Percentiles rank a stretch among this genome's conserved stretches.
Conservation (phyloP, 2,329 filamentous ascomycete species). For the Diplodia corticola region DNA sequence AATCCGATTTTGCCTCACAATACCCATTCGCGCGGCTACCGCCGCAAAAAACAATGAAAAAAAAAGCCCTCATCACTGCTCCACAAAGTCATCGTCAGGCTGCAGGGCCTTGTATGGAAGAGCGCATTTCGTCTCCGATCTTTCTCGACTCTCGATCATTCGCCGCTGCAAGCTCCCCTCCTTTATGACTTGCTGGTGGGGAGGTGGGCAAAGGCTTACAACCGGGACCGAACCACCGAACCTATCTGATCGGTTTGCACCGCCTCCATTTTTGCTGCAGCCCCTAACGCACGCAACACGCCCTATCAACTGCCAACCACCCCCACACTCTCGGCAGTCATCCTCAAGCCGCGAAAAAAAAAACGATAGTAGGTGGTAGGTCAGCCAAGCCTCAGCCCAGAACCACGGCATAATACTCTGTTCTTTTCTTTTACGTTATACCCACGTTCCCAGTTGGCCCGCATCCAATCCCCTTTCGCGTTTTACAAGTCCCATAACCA, state of each 20-base stretch:
- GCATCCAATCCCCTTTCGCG: too few relatives aligned
- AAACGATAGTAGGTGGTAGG: neutral
- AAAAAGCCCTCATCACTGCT: neutral
- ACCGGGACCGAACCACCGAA: too few relatives aligned
- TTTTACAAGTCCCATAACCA: too few relatives aligned
- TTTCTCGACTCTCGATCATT: neutral
- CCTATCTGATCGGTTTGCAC: too few relatives aligned
- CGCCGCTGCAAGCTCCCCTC: neutral
- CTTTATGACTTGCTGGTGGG: neutral
- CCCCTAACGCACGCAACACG: too few relatives aligned
- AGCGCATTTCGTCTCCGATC: too few relatives aligned
- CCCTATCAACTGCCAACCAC: too few relatives aligned
- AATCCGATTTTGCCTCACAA: neutral
- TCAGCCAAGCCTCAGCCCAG: neutral
- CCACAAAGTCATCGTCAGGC: neutral
- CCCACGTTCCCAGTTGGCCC: too few relatives aligned
- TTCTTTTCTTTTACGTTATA: neutral
- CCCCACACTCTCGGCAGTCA: too few relatives aligned
- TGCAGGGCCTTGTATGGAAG: neutral
- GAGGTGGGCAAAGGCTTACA: too few relatives aligned
- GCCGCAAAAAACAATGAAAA: conserved; percentile 6
- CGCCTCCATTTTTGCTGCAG: too few relatives aligned
- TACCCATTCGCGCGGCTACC: conserved; percentile 7
- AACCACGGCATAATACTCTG: neutral
- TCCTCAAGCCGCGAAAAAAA: too few relatives aligned